Evolutionary conservation across 2,329 filamentous ascomycete species (phyloP).

Genomic region (Aureobasidium zeae): DNA sequence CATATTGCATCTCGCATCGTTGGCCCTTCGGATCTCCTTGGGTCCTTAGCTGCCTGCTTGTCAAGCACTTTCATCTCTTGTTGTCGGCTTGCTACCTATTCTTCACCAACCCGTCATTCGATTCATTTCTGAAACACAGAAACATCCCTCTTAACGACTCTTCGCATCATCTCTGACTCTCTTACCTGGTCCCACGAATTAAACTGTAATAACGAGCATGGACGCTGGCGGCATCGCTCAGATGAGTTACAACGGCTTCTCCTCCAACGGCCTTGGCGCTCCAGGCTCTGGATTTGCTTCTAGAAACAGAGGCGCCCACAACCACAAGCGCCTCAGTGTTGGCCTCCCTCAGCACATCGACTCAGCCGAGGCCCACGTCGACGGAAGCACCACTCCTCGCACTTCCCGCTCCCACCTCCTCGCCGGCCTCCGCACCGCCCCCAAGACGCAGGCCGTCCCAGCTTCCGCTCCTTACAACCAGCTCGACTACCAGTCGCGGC

Average conservation of each 20-base stretch:
- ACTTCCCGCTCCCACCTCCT: slow-evolving; percentile 82
- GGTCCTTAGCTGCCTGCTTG: slow-evolving; percentile 14
- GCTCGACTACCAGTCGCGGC: slow-evolving; percentile 38
- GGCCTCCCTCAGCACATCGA: slow-evolving; percentile 62
- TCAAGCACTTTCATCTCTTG: slow-evolving; percentile 11
- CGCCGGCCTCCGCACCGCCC: slow-evolving; percentile 84
- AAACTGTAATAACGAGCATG: slow-evolving; percentile 46
- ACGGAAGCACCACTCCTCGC: slow-evolving; percentile 68
- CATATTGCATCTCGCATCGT: slow-evolving; percentile 2
- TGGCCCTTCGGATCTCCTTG: slow-evolving; percentile 1
- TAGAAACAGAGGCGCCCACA: slow-evolving; percentile 66
- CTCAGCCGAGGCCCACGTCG: slow-evolving; percentile 58
- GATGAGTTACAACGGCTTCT: slow-evolving; percentile 80
- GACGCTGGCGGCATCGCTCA: slow-evolving; percentile 99
- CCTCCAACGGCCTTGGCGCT: slow-evolving; percentile 62
- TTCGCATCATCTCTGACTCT: slow-evolving; percentile 1
- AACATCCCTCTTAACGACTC: slow-evolving; percentile 15
- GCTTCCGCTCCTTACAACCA: slow-evolving; percentile 54
- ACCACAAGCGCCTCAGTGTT: slow-evolving; percentile 79
- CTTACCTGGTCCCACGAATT: slow-evolving; percentile 16
- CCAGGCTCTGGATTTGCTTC: slow-evolving; percentile 76
- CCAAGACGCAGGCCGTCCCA: slow-evolving; percentile 70
- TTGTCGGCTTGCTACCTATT: background rate
- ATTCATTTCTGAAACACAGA: slow-evolving; percentile 7
- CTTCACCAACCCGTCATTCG: background rate